Base-by-base conservation (phyloP, 2,329 filamentous ascomycete species). In the Hypoxylon sp. region DNA sequence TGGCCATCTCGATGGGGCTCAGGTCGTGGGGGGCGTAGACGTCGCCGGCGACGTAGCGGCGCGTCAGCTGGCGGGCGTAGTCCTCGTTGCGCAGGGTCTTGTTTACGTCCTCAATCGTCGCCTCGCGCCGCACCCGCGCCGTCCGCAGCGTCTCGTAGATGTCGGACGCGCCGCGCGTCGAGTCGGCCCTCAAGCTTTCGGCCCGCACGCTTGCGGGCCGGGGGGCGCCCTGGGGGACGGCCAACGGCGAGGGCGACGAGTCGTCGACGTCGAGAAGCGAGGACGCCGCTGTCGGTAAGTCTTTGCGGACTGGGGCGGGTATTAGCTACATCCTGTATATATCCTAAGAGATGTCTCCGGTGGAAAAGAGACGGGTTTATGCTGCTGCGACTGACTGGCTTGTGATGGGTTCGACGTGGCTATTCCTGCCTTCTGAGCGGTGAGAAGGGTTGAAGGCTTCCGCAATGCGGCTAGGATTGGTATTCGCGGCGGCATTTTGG, bases 1-100 rank as follows among this genome's bases (percentile, higher is more conserved):
- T 96, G 71, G 78, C 77, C 86, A 90, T 88, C 83, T 97, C 93
- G 29, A 80, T 78, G 20, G 87, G 82, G 52, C 86, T 89, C 72
- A 99, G 75, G 76, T 99, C 95, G 72, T 93, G 90, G 27, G 95
- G 95, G 58, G 92, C 84, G 77, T 98, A 98, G 48, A 97, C 83
- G 72, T 98, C 93, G 67, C 95, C 95, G 0, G 79, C 69, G 68
- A 81, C 80, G 88, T 90, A 98, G 35, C 83, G 81, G 43, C 93
- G 87, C 29, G 84, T 82, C 75, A 88, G 82, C 74, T 91, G 87
- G 61, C 76, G 79, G 67, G 86, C 76, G 73, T 86, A 85, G 62
- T 86, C 84, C 40, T 77, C 76, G 48, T 75, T 76, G 42, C 74
- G 66, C 69, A 77, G 76, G 63, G 73, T 71, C 64, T 75, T 72